Conservation (phyloP, 2,329 filamentous ascomycete species). For the Cryphonectria parasitica region DNA sequence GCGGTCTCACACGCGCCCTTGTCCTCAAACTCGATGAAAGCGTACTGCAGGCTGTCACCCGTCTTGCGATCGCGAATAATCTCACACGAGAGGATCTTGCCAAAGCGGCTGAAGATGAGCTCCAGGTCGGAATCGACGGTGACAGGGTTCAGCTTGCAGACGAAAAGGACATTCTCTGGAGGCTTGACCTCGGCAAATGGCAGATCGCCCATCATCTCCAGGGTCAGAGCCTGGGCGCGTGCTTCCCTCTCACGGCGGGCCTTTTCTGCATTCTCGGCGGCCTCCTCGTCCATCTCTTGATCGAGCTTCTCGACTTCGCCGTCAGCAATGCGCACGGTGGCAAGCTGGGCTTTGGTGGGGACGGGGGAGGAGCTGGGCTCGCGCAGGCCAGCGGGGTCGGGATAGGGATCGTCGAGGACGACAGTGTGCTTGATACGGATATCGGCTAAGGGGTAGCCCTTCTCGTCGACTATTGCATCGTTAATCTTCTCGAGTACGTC, state of each 20-base stretch:
- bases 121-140: slow-evolving; percentile 94
- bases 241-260: slow-evolving; percentile 86
- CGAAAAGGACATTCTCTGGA: slow-evolving; percentile 95
- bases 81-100: slow-evolving; percentile 92
- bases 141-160: slow-evolving; percentile 97
- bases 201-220: slow-evolving; percentile 97
- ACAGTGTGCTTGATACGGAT: slow-evolving; percentile 94
- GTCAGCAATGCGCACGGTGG: slow-evolving; percentile 88
- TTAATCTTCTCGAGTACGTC: slow-evolving; percentile 95
- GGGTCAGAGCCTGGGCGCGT: slow-evolving; percentile 86
- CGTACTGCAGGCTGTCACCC: slow-evolving; percentile 93
- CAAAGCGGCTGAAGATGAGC: slow-evolving; percentile 95
- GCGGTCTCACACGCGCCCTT: slow-evolving; percentile 92
- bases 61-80: slow-evolving; percentile 94
- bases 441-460: slow-evolving; percentile 86
- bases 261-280: slow-evolving; percentile 70
- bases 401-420: slow-evolving; percentile 88
- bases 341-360: slow-evolving; percentile 82
- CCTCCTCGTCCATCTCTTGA: slow-evolving; percentile 72
- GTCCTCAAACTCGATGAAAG: slow-evolving; percentile 95
- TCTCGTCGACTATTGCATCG: slow-evolving; percentile 81
- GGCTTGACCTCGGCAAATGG: slow-evolving; percentile 97
- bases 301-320: slow-evolving; percentile 77
- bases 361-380: slow-evolving; percentile 80
- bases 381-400: slow-evolving; percentile 75